Percentiles rank a stretch among this genome's conserved stretches.
These are phyloP conservation scores for Neofusicoccum umdonicola DNA, from an alignment of 2,329 filamentous ascomycete species.

Conservation along the genomic window DNA sequence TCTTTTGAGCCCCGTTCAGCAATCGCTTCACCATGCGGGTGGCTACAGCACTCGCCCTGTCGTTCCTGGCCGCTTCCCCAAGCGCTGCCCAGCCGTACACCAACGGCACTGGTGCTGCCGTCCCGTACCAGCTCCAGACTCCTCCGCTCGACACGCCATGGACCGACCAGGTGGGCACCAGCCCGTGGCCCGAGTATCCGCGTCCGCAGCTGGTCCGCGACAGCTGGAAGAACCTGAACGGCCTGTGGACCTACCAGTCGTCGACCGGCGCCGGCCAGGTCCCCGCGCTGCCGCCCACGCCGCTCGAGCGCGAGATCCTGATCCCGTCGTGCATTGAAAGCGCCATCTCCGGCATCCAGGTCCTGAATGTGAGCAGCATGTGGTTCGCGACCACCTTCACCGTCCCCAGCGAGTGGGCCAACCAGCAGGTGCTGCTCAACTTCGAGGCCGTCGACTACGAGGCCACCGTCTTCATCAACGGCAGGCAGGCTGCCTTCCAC, in stretches of 20 bases:
- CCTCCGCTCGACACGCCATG: slow-evolving; percentile 50
- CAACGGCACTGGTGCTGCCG: slow-evolving; percentile 19
- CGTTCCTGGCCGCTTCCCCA: neutral
- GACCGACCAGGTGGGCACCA: slow-evolving; percentile 52
- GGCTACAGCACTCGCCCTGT: neutral
- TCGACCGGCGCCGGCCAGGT: slow-evolving; percentile 40
- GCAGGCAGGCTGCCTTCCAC: slow-evolving; percentile 51
- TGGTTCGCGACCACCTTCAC: slow-evolving; percentile 54
- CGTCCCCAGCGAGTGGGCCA: slow-evolving; percentile 49
- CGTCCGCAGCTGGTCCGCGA: slow-evolving; percentile 56
- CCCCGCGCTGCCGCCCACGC: slow-evolving; percentile 44
- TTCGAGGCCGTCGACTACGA: slow-evolving; percentile 61
- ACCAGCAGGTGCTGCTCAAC: slow-evolving; percentile 50
- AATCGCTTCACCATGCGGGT: neutral
- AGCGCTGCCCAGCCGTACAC: neutral
- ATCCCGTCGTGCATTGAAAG: slow-evolving; percentile 57
- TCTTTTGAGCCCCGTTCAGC: neutral
- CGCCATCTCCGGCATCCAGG: slow-evolving; percentile 51
- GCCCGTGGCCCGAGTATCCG: slow-evolving; percentile 59
- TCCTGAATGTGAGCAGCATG: slow-evolving; percentile 38
- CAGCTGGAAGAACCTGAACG: slow-evolving; percentile 57
- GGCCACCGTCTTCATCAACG: slow-evolving; percentile 59
- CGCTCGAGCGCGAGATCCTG: slow-evolving; percentile 45
- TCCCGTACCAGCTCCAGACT: slow-evolving; percentile 40
- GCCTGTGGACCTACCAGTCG: slow-evolving; percentile 56